phyloP scores from a whole-genome alignment of 768 basidiomycete species.

The Clavulina sp. region DNA sequence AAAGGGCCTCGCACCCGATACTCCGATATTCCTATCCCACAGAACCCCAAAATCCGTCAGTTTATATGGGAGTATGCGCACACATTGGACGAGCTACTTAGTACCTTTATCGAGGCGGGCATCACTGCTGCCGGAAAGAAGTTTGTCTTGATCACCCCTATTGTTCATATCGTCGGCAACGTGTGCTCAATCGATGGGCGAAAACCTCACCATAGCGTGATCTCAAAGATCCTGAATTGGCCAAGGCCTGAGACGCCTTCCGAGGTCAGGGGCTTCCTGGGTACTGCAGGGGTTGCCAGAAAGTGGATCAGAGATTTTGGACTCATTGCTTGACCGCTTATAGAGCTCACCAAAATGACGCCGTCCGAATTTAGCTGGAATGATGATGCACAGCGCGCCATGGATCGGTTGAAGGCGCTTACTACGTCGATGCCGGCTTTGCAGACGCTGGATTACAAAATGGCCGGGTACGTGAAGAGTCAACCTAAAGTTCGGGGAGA shows the following conservation, averaged over 20 bases:
- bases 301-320: conserved; percentile 20
- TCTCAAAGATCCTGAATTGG: conserved; percentile 18
- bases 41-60: conserved; percentile 21
- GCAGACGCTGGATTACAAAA: background rate
- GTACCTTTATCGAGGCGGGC: conserved; percentile 22
- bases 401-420: background rate
- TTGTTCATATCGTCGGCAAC: conserved; percentile 23
- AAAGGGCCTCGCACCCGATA: conserved; percentile 22
- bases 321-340: conserved; percentile 12
- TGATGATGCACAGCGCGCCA: background rate
- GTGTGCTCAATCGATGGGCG: conserved; percentile 22
- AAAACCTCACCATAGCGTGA: conserved; percentile 15
- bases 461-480: background rate
- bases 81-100: conserved; percentile 17
- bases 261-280: conserved; percentile 19
- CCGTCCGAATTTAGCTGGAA: conserved; percentile 19
- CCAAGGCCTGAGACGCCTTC: conserved; percentile 13
- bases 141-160: conserved; percentile 16
- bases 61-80: conserved; percentile 27
- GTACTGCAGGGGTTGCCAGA: conserved; percentile 14
- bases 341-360: conserved; percentile 16
- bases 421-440: background rate
- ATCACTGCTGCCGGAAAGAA: conserved; percentile 23
- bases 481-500: background rate
- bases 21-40: conserved; percentile 20